These are phyloP conservation scores for Fonsecaea pedrosoi DNA, from an alignment of 2,329 filamentous ascomycete species.

Conservation along the genomic window DNA sequence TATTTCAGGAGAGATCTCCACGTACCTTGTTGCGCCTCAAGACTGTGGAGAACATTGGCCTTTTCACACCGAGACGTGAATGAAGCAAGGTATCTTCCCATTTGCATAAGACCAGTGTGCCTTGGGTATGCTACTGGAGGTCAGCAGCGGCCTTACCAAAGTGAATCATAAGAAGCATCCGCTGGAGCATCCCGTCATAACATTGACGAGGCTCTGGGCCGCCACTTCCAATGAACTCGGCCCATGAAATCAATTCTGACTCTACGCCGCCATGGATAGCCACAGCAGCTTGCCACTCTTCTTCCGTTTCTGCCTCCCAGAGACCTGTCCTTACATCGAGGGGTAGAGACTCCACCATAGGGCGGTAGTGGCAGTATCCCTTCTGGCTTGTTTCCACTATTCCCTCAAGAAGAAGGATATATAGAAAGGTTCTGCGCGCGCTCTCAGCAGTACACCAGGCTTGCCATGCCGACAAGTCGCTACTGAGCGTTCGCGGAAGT, in stretches of 20 bases:
- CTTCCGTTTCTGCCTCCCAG: slow-evolving; percentile 35
- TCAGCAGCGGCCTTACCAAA: slow-evolving; percentile 30
- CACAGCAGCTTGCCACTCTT: slow-evolving; percentile 31
- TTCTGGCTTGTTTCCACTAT: slow-evolving; percentile 25
- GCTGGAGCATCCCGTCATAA: slow-evolving; percentile 35
- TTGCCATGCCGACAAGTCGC: slow-evolving; percentile 32
- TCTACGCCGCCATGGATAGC: slow-evolving; percentile 25
- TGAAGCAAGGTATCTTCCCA: background rate
- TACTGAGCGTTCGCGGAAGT: slow-evolving; percentile 26
- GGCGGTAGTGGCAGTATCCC: slow-evolving; percentile 35
- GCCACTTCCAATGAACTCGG: slow-evolving; percentile 33
- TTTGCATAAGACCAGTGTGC: background rate
- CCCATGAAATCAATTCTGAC: slow-evolving; percentile 36
- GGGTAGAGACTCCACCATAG: slow-evolving; percentile 35
- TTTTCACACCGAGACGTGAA: background rate
- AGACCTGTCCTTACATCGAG: slow-evolving; percentile 37
- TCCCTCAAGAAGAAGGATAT: slow-evolving; percentile 26
- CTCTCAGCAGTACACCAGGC: slow-evolving; percentile 36
- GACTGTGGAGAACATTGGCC: background rate
- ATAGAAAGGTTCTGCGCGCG: slow-evolving; percentile 34
- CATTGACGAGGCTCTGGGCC: slow-evolving; percentile 25
- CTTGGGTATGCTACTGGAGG: background rate
- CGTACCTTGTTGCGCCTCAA: background rate
- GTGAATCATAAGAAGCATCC: slow-evolving; percentile 32
- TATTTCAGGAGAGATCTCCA: background rate